Base-by-base conservation (phyloP, 2,329 filamentous ascomycete genomes). In the Colletotrichum costaricense region DNA sequence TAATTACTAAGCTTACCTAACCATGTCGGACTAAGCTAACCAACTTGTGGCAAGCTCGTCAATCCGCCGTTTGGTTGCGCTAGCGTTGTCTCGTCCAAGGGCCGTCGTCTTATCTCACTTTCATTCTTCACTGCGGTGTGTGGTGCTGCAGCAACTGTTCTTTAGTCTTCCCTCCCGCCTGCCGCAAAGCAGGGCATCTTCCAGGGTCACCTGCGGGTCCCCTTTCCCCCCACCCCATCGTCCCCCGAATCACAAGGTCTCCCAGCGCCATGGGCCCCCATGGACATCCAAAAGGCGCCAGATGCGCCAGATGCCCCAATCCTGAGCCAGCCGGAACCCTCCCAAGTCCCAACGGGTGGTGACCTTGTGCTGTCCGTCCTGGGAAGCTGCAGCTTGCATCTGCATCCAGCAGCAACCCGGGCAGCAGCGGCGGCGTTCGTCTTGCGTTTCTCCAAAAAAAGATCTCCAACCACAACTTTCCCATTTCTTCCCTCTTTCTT, bases 381-480 rank as follows among this genome's bases (percentile, higher is more conserved):
- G 16, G 42, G 42, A 19, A 33, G 59, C 26, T 71, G 67, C 66
- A 70, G 63, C 60, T 64, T 64, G 66, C 70, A 69, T 70, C 67
- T 73, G 63, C 63, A 66, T 24, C 63, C 49, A 65, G 63, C 63
- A 77, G 26, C 81, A 84, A 26, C 82, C 82, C 67, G 56, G 63
- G 14, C 76, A 76, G 6, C 78, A 71, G 26, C 84, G 84, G 76
- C 77, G 82, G 16, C 83, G 84, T 74, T 74, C 76, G 42, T 49
- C 84, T 67, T 84, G 64, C 38, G 75, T 33, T 65, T 22, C 63
- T 42, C 63, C 58, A 60, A 52, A 60, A 52, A 46, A 38, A 38
- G n/a, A 73, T 70, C 67, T 22, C 55, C 35, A 42, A 63, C 38
- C 46, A 58, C 30, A 49, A 12, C n/a, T 55, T 30, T 60, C 28